Percentiles rank a stretch among this genome's conserved stretches.
phyloP scores from a whole-genome alignment of 2,329 filamentous ascomycete genomes.

The Neodidymelliopsis sp. region DNA sequence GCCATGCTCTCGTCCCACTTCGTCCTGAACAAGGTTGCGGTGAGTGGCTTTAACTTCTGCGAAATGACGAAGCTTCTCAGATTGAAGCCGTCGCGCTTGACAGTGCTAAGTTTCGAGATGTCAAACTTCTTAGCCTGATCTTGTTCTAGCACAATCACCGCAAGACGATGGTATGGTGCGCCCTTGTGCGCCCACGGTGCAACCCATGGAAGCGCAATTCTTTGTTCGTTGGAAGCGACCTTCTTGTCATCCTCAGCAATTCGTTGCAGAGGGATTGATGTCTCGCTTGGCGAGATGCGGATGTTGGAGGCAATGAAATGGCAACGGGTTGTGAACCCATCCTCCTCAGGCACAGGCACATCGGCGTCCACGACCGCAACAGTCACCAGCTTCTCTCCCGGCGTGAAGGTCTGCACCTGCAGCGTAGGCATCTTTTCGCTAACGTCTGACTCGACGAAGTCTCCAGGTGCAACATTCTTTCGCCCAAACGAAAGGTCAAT shows the following conservation, averaged over 20 bases:
- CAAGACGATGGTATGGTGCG: slow-evolving; percentile 86
- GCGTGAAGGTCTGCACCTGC: slow-evolving; percentile 84
- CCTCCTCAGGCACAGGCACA: slow-evolving; percentile 78
- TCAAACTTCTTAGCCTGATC: slow-evolving; percentile 56
- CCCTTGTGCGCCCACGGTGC: slow-evolving; percentile 90
- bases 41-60: slow-evolving; percentile 74
- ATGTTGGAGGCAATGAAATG: slow-evolving; percentile 86
- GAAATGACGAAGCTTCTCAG: slow-evolving; percentile 77
- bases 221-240: slow-evolving; percentile 56
- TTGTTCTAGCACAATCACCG: slow-evolving; percentile 85
- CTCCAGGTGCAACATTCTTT: slow-evolving; percentile 74
- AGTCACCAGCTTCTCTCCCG: slow-evolving; percentile 80
- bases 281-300: slow-evolving; percentile 64
- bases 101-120: slow-evolving; percentile 73
- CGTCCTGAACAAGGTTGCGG: slow-evolving; percentile 86
- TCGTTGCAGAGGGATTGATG: slow-evolving; percentile 40
- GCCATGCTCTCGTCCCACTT: slow-evolving; percentile 88
- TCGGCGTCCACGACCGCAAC: slow-evolving; percentile 89
- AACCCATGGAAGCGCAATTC: slow-evolving; percentile 81
- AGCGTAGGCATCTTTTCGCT: slow-evolving; percentile 79
- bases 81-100: slow-evolving; percentile 74
- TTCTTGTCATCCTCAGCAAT: slow-evolving; percentile 50
- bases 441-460: slow-evolving; percentile 75
- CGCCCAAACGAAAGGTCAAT: slow-evolving; percentile 82
- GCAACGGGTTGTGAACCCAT: slow-evolving; percentile 81